phyloP scores from a whole-genome alignment of 257 asterid genomes.

The Marsdenia floribunda region DNA sequence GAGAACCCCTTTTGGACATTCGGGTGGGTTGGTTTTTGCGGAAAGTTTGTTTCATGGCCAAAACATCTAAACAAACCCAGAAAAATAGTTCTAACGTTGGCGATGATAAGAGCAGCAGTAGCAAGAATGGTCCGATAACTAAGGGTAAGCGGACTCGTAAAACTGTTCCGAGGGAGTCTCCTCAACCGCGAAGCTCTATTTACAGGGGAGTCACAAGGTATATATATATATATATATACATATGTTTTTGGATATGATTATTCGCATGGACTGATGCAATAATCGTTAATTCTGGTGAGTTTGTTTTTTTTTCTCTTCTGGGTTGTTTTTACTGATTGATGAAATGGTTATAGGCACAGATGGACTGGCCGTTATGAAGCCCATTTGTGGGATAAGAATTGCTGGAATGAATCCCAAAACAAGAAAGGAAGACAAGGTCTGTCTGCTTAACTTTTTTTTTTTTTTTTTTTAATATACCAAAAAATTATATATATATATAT shows the following conservation, averaged over 20 bases:
- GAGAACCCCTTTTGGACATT: background rate
- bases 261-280: background rate
- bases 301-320: background rate
- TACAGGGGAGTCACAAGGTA: slow-evolving; percentile 92
- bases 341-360: slow-evolving; percentile 56
- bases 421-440: slow-evolving; percentile 97
- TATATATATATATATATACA: background rate
- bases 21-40: background rate
- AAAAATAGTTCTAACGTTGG: slow-evolving; percentile 17
- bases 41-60: slow-evolving; percentile 47
- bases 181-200: slow-evolving; percentile 79
- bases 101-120: background rate
- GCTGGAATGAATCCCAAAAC: slow-evolving; percentile 92
- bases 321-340: background rate
- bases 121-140: background rate
- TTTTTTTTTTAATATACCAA: background rate
- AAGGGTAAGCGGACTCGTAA: slow-evolving; percentile 55
- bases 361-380: slow-evolving; percentile 99
- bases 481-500: slow-evolving; percentile 1
- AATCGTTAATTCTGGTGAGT: background rate
- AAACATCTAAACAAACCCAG: slow-evolving; percentile 43
- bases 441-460: background rate
- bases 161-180: slow-evolving; percentile 72
- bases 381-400: slow-evolving; percentile 95
- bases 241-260: background rate